Evolutionary conservation across 2,329 filamentous ascomycete genomes (phyloP), one percentile per base, ranked within the genome.

Genomic region (Capronia coronata): DNA sequence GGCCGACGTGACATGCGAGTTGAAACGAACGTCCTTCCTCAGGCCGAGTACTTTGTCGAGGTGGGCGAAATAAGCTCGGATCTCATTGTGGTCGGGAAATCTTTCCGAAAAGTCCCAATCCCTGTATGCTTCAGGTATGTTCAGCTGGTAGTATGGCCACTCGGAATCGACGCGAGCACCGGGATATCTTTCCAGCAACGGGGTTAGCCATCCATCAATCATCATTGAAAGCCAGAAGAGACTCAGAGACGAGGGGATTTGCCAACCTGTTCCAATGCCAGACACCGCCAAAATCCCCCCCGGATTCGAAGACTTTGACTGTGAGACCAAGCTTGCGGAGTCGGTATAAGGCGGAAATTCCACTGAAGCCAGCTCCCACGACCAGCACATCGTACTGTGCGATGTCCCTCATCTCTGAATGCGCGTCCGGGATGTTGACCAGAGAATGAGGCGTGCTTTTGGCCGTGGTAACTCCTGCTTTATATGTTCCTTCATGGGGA

Each of bases 241-340:
- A n/a, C n/a, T n/a, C n/a, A n/a, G n/a, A n/a, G n/a, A n/a, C n/a
- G n/a, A n/a, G n/a, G n/a, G n/a, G n/a, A n/a, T n/a, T n/a, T n/a
- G n/a, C n/a, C n/a, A n/a, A n/a, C n/a, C 94, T 89, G 66, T 86
- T 86, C 73, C 71, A 79, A 37, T 71, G 64, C 78, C 79, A 82
- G 0, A 59, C 54, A 13, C 58, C 56, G 30, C 67, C 67, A 44
- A 68, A 64, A 29, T 63, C 62, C 9, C 52, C 57, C 2, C 64
- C 67, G 2, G 64, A 60, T 46, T 69, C 67, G 45, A 68, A 63
- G 47, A 65, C 61, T 40, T 66, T 64, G 43, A 61, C 59, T 1
- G 61, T 61, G 25, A 66, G 54, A 9, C 66, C 65, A 4, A 63
- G 55, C 51, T 66, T 54, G 4, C 64, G 61, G 23, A 67, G 54